Conservation (phyloP, 2,329 filamentous ascomycete genomes). For the Annulohypoxylon truncatum region DNA sequence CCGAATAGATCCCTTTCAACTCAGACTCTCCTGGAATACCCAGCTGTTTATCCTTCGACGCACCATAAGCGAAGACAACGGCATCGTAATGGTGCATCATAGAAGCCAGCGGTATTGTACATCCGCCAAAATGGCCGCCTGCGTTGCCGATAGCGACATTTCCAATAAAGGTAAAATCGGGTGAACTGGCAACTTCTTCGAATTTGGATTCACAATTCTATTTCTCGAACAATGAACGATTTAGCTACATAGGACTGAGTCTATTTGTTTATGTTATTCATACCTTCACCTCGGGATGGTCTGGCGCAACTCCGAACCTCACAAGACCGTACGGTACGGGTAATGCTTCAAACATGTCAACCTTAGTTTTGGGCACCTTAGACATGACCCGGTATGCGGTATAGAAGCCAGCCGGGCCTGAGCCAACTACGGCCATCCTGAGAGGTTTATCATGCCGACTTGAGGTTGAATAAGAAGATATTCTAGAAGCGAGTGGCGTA, state of each 20-base stretch:
- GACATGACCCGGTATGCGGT: slow-evolving; percentile 86
- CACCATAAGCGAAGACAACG: slow-evolving; percentile 92
- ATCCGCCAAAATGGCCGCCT: slow-evolving; percentile 54
- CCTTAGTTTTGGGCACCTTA: slow-evolving; percentile 74
- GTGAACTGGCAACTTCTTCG: slow-evolving; percentile 83
- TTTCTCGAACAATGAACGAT: neutral
- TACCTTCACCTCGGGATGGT: slow-evolving; percentile 98
- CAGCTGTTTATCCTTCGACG: slow-evolving; percentile 82
- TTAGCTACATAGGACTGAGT: neutral
- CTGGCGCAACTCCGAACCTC: slow-evolving; percentile 94
- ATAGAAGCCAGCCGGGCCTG: slow-evolving; percentile 96
- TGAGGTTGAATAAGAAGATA: slow-evolving; percentile 44
- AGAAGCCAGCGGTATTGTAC: slow-evolving; percentile 71
- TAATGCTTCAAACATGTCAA: slow-evolving; percentile 97
- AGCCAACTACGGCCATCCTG: slow-evolving; percentile 89
- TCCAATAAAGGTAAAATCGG: slow-evolving; percentile 89
- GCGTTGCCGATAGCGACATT: slow-evolving; percentile 81
- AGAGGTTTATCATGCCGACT: slow-evolving; percentile 63
- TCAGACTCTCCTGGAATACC: slow-evolving; percentile 81
- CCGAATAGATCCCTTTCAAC: slow-evolving; percentile 82
- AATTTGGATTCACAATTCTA: slow-evolving; percentile 97
- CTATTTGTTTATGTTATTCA: slow-evolving; percentile 29
- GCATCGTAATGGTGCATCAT: slow-evolving; percentile 90
- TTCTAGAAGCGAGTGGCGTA: slow-evolving; percentile 23
- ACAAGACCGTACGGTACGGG: slow-evolving; percentile 94